phyloP scores from a whole-genome alignment of 306 rosid species.

The Sicyos edulis region DNA sequence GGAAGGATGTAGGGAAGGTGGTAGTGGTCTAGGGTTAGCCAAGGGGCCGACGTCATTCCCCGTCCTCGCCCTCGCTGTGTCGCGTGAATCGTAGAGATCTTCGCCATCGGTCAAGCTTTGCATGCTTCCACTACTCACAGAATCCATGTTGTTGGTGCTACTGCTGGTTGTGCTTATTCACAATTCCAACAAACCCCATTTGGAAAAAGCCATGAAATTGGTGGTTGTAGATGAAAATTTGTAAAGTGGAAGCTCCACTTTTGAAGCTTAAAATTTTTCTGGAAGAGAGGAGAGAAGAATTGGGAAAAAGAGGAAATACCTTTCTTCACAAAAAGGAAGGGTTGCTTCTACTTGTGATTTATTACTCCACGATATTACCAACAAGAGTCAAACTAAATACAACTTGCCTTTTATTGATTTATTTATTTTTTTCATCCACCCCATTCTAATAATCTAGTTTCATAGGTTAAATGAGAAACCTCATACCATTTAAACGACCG shows the following conservation, averaged over 20 bases:
- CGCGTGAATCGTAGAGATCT: slow-evolving; percentile 82
- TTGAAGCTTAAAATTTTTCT: too few species aligned
- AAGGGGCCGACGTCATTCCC: slow-evolving; percentile 19
- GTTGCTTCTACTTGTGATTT: slow-evolving; percentile 29
- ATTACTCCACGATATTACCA: slow-evolving; percentile 28
- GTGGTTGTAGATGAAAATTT: too few species aligned
- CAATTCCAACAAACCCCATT: slow-evolving; percentile 24
- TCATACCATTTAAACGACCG: too few species aligned
- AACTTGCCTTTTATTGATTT: not conserved
- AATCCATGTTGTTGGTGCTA: slow-evolving; percentile 45
- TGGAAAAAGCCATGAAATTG: slow-evolving; percentile 25
- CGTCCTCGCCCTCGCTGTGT: slow-evolving; percentile 19
- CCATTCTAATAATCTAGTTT: not conserved
- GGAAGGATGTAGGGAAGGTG: not conserved
- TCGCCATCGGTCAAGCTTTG: slow-evolving; percentile 88
- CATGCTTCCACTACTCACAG: slow-evolving; percentile 74
- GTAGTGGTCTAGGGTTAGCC: slow-evolving; percentile 17
- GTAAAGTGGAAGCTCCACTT: too few species aligned
- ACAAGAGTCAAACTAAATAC: slow-evolving; percentile 10
- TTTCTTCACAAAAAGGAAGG: slow-evolving; percentile 27
- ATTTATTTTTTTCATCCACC: not conserved
- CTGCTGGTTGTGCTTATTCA: not conserved
- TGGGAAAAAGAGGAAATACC: not conserved
- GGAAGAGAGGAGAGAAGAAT: not conserved
- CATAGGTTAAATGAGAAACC: too few species aligned